Evolutionary conservation across 2,329 filamentous ascomycete genomes (phyloP).

Genomic region (Helotiales sp.): DNA sequence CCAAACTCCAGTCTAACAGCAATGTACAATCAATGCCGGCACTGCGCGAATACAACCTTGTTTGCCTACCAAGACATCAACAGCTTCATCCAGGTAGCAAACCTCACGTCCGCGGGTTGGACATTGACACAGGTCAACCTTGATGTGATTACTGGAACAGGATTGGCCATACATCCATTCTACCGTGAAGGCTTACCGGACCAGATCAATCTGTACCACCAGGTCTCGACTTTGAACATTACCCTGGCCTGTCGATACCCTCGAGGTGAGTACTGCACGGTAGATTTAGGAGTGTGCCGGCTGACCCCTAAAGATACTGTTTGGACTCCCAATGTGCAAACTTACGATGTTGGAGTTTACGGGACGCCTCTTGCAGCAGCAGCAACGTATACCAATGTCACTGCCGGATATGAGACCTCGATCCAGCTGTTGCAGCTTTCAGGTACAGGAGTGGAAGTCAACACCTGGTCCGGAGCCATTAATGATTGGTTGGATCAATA

Average conservation of each 20-base stretch:
- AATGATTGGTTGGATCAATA: conserved; percentile 11
- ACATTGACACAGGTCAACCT: conserved; percentile 13
- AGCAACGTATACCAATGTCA: conserved; percentile 1
- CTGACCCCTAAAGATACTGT: not conserved
- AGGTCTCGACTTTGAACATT: conserved; percentile 6
- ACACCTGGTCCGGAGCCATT: conserved; percentile 9
- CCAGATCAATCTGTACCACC: conserved; percentile 20
- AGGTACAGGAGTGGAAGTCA: conserved; percentile 4
- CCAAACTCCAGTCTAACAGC: conserved; percentile 12
- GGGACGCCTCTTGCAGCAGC: conserved; percentile 13
- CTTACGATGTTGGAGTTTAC: not conserved
- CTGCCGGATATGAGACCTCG: conserved; percentile 5
- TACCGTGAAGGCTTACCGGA: not conserved
- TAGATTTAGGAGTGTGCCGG: too few species aligned
- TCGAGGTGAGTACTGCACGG: not conserved
- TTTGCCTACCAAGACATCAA: conserved; percentile 18
- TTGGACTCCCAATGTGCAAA: conserved; percentile 1
- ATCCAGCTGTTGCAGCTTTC: conserved; percentile 12
- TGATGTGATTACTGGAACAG: conserved; percentile 9
- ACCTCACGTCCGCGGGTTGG: conserved; percentile 16
- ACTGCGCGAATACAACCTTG: conserved; percentile 17
- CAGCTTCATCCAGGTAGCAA: conserved; percentile 14
- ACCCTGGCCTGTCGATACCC: conserved; percentile 3
- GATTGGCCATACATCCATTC: conserved; percentile 19
- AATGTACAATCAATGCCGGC: conserved; percentile 18